Evolutionary conservation across 148 eudicot genomes (phyloP).

Genomic region (Simmondsia chinensis): DNA sequence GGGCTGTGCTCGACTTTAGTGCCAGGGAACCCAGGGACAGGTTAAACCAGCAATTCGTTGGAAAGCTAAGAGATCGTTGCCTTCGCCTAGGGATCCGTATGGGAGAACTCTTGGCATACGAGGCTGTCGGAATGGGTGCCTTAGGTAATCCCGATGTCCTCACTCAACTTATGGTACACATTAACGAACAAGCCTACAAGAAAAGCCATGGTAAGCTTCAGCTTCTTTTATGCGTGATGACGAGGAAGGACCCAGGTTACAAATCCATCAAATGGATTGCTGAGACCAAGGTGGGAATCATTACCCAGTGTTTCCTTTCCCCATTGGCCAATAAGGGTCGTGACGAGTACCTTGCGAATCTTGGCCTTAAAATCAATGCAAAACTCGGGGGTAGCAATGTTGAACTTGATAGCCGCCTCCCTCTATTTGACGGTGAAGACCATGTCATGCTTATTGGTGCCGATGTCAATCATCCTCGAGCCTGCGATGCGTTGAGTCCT

Average conservation of each 20-base stretch:
- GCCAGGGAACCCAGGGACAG: background rate
- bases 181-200: conserved; percentile 11
- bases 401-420: conserved; percentile 32
- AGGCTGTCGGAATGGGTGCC: conserved; percentile 11
- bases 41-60: conserved; percentile 14
- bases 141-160: conserved; percentile 16
- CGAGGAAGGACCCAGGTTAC: conserved; percentile 30
- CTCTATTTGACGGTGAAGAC: conserved; percentile 28
- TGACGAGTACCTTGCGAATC: conserved; percentile 80
- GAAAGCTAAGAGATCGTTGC: conserved; percentile 31
- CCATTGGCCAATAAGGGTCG: conserved; percentile 46
- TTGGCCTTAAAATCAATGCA: conserved; percentile 80
- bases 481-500: conserved; percentile 64
- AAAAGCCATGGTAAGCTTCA: conserved; percentile 21
- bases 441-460: conserved; percentile 76
- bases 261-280: conserved; percentile 52
- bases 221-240: conserved; percentile 56
- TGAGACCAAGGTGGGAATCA: conserved; percentile 73
- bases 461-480: conserved; percentile 87
- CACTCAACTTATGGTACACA: conserved; percentile 14
- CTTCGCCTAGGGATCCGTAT: conserved; percentile 25
- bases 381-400: conserved; percentile 79
- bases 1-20: conserved; percentile 62
- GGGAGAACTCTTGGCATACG: conserved; percentile 19
- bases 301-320: conserved; percentile 77